A percentile compares a stretch with the other conserved stretches of the same genome.
phyloP scores from a whole-genome alignment of 1,284 basidiomycete genomes.

The Vanrija humicola region DNA sequence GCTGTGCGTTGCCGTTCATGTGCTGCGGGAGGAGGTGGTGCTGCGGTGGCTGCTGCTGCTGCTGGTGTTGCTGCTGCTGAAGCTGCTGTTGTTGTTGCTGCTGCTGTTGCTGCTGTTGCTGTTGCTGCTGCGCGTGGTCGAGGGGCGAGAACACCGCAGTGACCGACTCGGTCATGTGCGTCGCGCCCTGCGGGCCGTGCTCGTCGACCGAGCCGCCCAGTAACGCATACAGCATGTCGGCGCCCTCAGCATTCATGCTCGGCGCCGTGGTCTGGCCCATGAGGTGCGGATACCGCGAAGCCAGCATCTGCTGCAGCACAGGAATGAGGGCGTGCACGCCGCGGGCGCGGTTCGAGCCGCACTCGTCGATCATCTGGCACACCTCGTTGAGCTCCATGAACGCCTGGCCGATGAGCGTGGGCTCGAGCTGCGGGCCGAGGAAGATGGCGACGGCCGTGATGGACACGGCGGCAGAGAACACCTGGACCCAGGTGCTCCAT shows the following conservation, averaged over 20 bases:
- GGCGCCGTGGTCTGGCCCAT: conserved; percentile 12
- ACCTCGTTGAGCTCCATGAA: conserved; percentile 35
- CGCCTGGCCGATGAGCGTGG: conserved; percentile 27
- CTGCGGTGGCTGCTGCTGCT: conserved; percentile 4
- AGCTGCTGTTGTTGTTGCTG: conserved; percentile 1
- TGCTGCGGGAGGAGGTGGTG: conserved; percentile 3
- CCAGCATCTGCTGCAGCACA: conserved; percentile 31
- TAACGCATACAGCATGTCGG: conserved; percentile 43
- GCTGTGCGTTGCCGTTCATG: no score
- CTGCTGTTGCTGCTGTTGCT: conserved; percentile 1
- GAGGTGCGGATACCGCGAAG: conserved; percentile 34
- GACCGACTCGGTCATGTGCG: neutral
- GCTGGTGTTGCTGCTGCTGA: conserved; percentile 6
- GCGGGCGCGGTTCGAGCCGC: conserved; percentile 19
- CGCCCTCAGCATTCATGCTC: conserved; percentile 23
- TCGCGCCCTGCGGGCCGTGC: neutral
- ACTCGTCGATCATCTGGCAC: conserved; percentile 34
- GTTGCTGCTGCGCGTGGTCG: neutral
- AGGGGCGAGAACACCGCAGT: neutral
- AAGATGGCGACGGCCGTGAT: conserved; percentile 42
- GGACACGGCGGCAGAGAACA: conserved; percentile 40
- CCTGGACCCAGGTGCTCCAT: conserved; percentile 42
- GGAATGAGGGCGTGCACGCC: conserved; percentile 29
- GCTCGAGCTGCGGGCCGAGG: conserved; percentile 35
- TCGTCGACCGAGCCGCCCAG: conserved; percentile 40